These are phyloP conservation scores for Botryotinia narcissicola DNA, from an alignment of 2,329 filamentous ascomycete species.

Conservation along the genomic window DNA sequence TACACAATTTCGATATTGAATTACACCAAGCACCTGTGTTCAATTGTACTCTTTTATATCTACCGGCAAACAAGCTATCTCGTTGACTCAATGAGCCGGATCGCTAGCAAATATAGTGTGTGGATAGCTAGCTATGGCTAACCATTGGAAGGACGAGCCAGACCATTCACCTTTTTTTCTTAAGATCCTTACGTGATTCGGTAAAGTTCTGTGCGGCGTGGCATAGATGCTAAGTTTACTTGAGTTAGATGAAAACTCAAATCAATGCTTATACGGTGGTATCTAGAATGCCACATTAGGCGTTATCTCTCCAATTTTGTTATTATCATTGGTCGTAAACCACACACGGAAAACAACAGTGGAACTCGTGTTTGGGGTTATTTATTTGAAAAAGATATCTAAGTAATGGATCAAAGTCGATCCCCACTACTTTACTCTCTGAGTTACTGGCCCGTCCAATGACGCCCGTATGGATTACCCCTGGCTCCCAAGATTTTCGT, in stretches of 20 bases:
- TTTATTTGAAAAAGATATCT: not conserved
- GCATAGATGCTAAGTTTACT: not conserved
- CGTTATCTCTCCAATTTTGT: not conserved
- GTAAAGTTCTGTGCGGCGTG: not conserved
- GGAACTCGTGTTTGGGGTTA: constrained; percentile 8
- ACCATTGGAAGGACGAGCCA: not conserved
- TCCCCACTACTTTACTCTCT: constrained; percentile 9
- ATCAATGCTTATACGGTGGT: not conserved
- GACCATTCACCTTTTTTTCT: not conserved
- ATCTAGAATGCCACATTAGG: constrained; percentile 13
- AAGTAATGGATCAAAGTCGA: constrained; percentile 12
- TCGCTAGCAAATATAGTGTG: not conserved
- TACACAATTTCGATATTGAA: not conserved
- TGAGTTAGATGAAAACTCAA: constrained; percentile 1
- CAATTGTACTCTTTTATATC: not conserved
- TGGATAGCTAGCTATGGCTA: not conserved
- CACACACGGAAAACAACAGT: not conserved
- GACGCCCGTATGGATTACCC: constrained; percentile 3
- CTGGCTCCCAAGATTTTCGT: constrained; percentile 8
- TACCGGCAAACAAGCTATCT: constrained; percentile 1
- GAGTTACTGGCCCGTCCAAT: constrained; percentile 12
- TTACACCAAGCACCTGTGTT: not conserved
- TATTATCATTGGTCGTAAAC: not conserved
- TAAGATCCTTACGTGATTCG: not conserved
- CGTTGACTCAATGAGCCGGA: not conserved